phyloP scores from a whole-genome alignment of 257 asterid species.

The Prunella vulgaris region DNA sequence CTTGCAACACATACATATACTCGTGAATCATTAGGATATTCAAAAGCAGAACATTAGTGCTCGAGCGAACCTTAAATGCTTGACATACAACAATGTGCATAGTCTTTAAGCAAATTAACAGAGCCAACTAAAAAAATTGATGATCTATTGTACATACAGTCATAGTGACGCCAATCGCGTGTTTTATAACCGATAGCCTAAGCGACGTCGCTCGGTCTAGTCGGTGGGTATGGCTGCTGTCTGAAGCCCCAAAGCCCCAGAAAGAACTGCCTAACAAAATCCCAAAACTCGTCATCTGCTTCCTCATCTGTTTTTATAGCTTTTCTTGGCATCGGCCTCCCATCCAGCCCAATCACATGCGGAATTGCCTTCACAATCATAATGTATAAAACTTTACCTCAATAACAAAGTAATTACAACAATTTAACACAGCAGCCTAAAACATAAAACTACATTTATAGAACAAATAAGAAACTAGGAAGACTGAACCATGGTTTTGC shows the following conservation, averaged over 20 bases:
- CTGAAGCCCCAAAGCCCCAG: constrained; percentile 98
- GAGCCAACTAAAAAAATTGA: neutral
- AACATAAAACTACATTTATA: neutral
- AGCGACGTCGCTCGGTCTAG: constrained; percentile 84
- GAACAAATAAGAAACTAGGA: too few species aligned
- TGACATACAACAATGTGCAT: neutral
- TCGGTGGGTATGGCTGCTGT: constrained; percentile 94
- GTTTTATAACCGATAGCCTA: constrained; percentile 94
- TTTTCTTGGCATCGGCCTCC: constrained; percentile 98
- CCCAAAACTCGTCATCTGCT: constrained; percentile 94
- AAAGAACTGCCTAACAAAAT: constrained; percentile 89
- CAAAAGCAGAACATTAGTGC: too few species aligned
- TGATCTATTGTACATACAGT: constrained; percentile 51
- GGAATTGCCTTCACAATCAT: constrained; percentile 75
- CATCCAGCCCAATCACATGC: constrained; percentile 83
- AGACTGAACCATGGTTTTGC: too few species aligned
- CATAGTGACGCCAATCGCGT: constrained; percentile 79
- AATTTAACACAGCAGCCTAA: neutral
- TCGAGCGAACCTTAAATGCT: neutral
- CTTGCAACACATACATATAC: too few species aligned
- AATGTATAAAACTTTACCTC: constrained; percentile 16
- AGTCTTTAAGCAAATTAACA: neutral
- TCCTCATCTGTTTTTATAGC: constrained; percentile 55
- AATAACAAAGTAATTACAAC: neutral
- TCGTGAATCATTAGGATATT: neutral